Conservation (phyloP, 129 eudicot genomes). For the Flaveria sonorensis region DNA sequence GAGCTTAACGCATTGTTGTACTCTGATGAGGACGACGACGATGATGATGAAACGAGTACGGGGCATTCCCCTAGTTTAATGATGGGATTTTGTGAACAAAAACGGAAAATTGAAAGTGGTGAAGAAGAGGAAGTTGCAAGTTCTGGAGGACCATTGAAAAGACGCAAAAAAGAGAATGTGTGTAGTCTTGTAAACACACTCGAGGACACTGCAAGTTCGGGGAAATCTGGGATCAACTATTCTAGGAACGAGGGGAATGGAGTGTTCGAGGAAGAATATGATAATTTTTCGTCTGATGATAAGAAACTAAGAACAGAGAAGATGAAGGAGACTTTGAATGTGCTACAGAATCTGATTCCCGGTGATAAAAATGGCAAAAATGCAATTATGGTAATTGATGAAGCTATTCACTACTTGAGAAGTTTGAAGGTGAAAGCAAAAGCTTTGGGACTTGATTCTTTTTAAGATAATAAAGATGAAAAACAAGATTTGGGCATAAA, state of each 20-base stretch:
- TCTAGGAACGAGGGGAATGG: conserved; percentile 46
- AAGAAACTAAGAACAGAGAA: conserved; percentile 54
- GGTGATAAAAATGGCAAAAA: conserved; percentile 60
- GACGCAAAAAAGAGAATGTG: conserved; percentile 41
- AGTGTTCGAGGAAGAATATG: conserved; percentile 35
- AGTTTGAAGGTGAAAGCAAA: conserved; percentile 64
- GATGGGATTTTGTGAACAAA: conserved; percentile 37
- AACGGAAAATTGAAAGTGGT: conserved; percentile 38
- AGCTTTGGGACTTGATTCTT: conserved; percentile 62
- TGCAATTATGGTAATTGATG: conserved; percentile 66
- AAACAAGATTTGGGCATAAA: not conserved
- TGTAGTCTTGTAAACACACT: conserved; percentile 35
- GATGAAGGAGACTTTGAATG: conserved; percentile 60
- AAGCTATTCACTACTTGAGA: conserved; percentile 71
- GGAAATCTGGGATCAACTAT: conserved; percentile 30
- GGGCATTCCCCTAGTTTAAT: conserved; percentile 77
- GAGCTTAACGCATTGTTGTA: conserved; percentile 76
- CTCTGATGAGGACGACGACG: conserved; percentile 70
- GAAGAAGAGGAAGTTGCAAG: conserved; percentile 71
- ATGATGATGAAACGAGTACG: conserved; percentile 61
- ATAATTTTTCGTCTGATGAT: conserved; percentile 23
- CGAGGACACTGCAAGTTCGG: conserved; percentile 49
- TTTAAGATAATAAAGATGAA: conserved; percentile 22
- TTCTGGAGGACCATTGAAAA: conserved; percentile 50
- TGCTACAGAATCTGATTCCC: conserved; percentile 69